Evolutionary conservation across 306 rosid species (phyloP).

Genomic region (Rosa chinensis): DNA sequence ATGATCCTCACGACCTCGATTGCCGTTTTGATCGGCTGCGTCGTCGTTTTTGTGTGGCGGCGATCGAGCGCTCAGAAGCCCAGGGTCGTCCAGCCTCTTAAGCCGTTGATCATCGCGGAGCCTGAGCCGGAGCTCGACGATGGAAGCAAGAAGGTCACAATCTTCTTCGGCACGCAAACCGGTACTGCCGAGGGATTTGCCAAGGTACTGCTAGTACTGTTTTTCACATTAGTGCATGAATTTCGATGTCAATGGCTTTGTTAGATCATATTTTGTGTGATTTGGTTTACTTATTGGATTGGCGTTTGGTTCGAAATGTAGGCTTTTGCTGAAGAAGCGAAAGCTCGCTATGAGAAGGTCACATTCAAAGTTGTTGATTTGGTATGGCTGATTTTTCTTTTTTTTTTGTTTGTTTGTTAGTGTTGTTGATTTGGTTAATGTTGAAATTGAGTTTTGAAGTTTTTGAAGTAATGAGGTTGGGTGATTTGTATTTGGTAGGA

Average conservation of each 20-base stretch:
- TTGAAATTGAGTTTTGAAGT: too few species aligned
- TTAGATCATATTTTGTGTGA: neutral
- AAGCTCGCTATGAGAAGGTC: constrained; percentile 80
- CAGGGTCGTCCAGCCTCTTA: constrained; percentile 41
- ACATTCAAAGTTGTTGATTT: constrained; percentile 76
- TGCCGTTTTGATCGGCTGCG: constrained; percentile 84
- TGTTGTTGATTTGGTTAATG: too few species aligned
- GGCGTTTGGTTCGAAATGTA: constrained; percentile 17
- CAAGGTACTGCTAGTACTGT: constrained; percentile 39
- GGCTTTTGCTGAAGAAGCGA: constrained; percentile 93
- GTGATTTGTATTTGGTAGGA: constrained; percentile 48
- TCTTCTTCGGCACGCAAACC: constrained; percentile 97
- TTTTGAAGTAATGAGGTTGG: neutral
- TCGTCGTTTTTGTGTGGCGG: constrained; percentile 74
- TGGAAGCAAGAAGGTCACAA: constrained; percentile 75
- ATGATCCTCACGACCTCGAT: constrained; percentile 78
- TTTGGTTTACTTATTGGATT: constrained; percentile 6
- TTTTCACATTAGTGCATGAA: too few species aligned
- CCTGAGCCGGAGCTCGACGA: constrained; percentile 64
- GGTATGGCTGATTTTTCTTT: constrained; percentile 40
- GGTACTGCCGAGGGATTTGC: constrained; percentile 99
- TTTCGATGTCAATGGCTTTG: neutral
- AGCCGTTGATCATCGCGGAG: constrained; percentile 40
- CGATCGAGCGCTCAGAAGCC: constrained; percentile 53
- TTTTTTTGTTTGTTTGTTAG: neutral